Base-by-base conservation (phyloP, 192 early-diverging fungal genomes). In the Rhizophagus sp. region DNA sequence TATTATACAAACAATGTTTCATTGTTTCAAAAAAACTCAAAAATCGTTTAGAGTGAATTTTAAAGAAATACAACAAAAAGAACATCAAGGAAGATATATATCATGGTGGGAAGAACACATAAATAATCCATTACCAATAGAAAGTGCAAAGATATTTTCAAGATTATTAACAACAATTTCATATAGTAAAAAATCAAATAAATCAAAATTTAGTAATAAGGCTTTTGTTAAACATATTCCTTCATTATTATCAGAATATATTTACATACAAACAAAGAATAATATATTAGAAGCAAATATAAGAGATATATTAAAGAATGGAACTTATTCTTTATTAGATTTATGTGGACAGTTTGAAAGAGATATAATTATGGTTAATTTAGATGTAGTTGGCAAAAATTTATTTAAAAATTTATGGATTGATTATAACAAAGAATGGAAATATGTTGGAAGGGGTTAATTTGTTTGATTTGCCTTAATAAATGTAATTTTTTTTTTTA, bases 301-400 rank as follows among this genome's bases (percentile, higher is more conserved):
- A 5, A 88, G 87, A 78, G 82, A 82, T 27, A 86, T 85, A 1
- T 71, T 94, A 17, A 67, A 84, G 64, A 85, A 83, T 17, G 91
- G 90, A 2, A 64, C 91, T 4, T 92, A 90, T 83, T 81, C 91
- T 7, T 66, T 94, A 19, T 72, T 94, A 79, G 91, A 92, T 80
- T 78, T 94, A 75, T 92, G 91, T 73, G 87, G 84, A 8, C 90
- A 92, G 22, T 84, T 83, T 81, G 93, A 93, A 62, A 80, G 93
- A 24, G 88, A 91, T 69, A 82, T 90, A 75, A 87, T 94, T 61
- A 87, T 94, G 87, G 84, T 87, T 24, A 88, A 83, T 69, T 83
- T 91, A 69, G 92, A 92, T 80, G 81, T 83, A 27, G 83, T 85
- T 34, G 88, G 87, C 17, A 87, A 91, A 80, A 81, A 66, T 34